Evolutionary conservation across 495 filamentous ascomycete species (phyloP).

Genomic region (Thermochaetoides thermophila): DNA sequence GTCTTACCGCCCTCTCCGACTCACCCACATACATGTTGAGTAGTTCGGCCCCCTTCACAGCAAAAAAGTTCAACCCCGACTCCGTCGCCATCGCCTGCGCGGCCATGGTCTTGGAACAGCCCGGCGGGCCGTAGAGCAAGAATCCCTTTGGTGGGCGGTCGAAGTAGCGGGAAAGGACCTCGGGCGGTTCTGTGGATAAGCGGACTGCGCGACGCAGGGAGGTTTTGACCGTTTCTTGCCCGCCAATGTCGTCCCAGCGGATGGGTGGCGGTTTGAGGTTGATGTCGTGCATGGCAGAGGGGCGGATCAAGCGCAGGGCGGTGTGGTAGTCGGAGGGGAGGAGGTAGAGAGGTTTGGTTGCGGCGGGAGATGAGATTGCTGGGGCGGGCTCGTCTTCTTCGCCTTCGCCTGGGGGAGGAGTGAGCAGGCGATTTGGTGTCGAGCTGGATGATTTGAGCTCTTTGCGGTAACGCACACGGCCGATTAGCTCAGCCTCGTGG

Average conservation of each 20-base stretch:
- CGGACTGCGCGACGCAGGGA: slow-evolving; percentile 25
- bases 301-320: slow-evolving; percentile 38
- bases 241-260: slow-evolving; percentile 80
- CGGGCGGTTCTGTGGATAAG: slow-evolving; percentile 30
- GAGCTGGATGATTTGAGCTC: background rate
- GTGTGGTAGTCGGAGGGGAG: slow-evolving; percentile 28
- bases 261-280: slow-evolving; percentile 79
- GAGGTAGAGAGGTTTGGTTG: slow-evolving; percentile 7
- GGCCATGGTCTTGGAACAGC: slow-evolving; percentile 89
- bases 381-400: background rate
- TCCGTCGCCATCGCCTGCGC: slow-evolving; percentile 90
- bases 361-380: background rate
- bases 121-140: slow-evolving; percentile 84
- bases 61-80: slow-evolving; percentile 83
- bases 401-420: slow-evolving; percentile 2
- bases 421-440: background rate
- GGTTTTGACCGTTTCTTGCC: slow-evolving; percentile 67
- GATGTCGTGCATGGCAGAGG: slow-evolving; percentile 81
- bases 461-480: slow-evolving; percentile 5
- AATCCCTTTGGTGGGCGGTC: slow-evolving; percentile 57
- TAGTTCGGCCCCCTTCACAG: slow-evolving; percentile 91
- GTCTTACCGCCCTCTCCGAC: slow-evolving; percentile 75
- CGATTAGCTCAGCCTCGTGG: slow-evolving; percentile 21
- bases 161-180: slow-evolving; percentile 38
- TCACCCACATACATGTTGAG: slow-evolving; percentile 97